phyloP scores from a whole-genome alignment of 2,329 filamentous ascomycete genomes.

The Truncatella angustata region DNA sequence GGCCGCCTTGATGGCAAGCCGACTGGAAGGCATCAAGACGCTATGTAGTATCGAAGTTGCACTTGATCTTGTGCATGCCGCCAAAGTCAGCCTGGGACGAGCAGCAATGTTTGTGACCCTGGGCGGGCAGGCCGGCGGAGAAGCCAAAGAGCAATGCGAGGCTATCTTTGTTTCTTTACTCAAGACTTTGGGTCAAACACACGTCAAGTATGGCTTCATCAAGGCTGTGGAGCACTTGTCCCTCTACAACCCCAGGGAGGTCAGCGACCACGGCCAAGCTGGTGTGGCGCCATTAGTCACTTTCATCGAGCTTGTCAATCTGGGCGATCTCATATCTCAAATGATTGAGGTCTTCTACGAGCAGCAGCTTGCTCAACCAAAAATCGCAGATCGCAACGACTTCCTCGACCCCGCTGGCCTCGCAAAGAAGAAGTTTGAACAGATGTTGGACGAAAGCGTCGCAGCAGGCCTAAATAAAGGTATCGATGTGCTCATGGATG shows the following conservation, averaged over 20 bases:
- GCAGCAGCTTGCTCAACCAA: slow-evolving; percentile 81
- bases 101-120: slow-evolving; percentile 79
- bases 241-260: slow-evolving; percentile 84
- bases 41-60: slow-evolving; percentile 97
- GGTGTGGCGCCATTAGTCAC: slow-evolving; percentile 90
- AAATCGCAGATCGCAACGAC: slow-evolving; percentile 87
- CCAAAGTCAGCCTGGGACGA: slow-evolving; percentile 84
- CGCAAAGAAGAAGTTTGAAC: slow-evolving; percentile 97
- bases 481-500: slow-evolving; percentile 97
- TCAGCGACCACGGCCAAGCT: slow-evolving; percentile 65
- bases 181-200: slow-evolving; percentile 78
- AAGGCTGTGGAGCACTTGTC: slow-evolving; percentile 89
- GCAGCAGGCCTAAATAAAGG: slow-evolving; percentile 95
- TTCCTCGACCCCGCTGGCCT: slow-evolving; percentile 89
- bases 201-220: slow-evolving; percentile 91
- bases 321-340: slow-evolving; percentile 95
- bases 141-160: slow-evolving; percentile 85
- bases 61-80: slow-evolving; percentile 81
- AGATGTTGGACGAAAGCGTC: slow-evolving; percentile 96
- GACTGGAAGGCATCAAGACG: slow-evolving; percentile 89
- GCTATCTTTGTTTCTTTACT: slow-evolving; percentile 84
- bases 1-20: slow-evolving; percentile 94
- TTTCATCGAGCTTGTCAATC: slow-evolving; percentile 96
- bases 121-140: slow-evolving; percentile 75
- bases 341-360: slow-evolving; percentile 99